phyloP scores from a whole-genome alignment of 1,284 basidiomycete genomes.

The Puccinia hordei region DNA sequence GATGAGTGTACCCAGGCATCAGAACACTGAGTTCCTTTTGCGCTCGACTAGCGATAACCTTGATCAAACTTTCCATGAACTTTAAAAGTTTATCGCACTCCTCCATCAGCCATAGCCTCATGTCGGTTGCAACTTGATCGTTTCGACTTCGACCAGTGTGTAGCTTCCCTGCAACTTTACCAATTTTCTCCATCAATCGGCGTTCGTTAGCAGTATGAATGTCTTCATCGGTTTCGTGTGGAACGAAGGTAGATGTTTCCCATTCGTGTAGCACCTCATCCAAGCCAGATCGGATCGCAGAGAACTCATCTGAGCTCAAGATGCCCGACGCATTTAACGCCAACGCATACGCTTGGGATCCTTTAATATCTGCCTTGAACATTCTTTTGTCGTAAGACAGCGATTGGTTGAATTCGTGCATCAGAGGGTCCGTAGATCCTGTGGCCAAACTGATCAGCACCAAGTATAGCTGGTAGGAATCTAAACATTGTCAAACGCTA shows the following conservation, averaged over 20 bases:
- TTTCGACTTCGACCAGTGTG: conserved; percentile 96
- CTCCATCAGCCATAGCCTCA: conserved; percentile 90
- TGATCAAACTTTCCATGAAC: conserved; percentile 76
- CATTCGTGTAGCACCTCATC: conserved; percentile 79
- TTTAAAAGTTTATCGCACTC: conserved; percentile 72
- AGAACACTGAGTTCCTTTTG: conserved; percentile 87
- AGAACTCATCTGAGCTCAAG: conserved; percentile 70
- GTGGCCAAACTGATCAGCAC: neutral
- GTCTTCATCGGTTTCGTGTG: conserved; percentile 72
- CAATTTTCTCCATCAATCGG: conserved; percentile 87
- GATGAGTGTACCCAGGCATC: conserved; percentile 94
- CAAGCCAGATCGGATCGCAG: conserved; percentile 77
- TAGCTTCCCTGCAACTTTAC: conserved; percentile 72
- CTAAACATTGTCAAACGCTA: conserved; percentile 64
- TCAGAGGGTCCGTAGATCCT: conserved; percentile 58
- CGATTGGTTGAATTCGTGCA: conserved; percentile 95
- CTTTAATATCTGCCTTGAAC: conserved; percentile 86
- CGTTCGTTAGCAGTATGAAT: conserved; percentile 99
- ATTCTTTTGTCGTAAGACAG: conserved; percentile 91
- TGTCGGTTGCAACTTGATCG: conserved; percentile 96
- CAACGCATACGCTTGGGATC: conserved; percentile 93
- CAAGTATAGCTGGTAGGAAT: conserved; percentile 11
- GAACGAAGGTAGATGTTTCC: conserved; percentile 61
- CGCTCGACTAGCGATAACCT: conserved; percentile 85
- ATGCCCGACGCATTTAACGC: conserved; percentile 78